Evolutionary conservation across 2,329 filamentous ascomycete species (phyloP).

Genomic region (Lojkania enalia): DNA sequence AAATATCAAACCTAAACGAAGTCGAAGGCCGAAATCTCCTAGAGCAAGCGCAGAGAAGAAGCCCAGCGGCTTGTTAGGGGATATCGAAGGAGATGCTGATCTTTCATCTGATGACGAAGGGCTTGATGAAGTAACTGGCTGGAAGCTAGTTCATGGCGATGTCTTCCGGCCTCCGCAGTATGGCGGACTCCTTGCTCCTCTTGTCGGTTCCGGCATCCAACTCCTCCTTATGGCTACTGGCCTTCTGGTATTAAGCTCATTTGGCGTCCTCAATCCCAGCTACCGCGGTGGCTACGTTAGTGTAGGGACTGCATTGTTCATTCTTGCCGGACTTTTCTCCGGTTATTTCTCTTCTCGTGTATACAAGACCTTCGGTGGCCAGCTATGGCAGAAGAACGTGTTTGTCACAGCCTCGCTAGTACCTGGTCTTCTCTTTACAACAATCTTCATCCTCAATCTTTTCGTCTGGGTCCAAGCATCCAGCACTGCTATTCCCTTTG

Average conservation of each 20-base stretch:
- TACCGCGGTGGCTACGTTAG: conserved; percentile 90
- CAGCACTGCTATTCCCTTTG: conserved; percentile 83
- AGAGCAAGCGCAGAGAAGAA: conserved; percentile 56
- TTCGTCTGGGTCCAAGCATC: conserved; percentile 91
- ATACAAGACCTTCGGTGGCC: conserved; percentile 80
- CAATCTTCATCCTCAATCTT: conserved; percentile 79
- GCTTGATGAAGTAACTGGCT: conserved; percentile 79
- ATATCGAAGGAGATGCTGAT: conserved; percentile 59
- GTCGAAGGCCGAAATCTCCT: conserved; percentile 51
- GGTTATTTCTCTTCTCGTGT: conserved; percentile 85
- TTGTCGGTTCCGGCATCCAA: conserved; percentile 85
- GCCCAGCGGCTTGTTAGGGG: conserved; percentile 63
- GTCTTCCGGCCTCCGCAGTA: conserved; percentile 76
- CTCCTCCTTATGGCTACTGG: conserved; percentile 79
- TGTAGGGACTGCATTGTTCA: conserved; percentile 79
- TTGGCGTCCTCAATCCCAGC: conserved; percentile 81
- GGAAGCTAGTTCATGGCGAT: conserved; percentile 88
- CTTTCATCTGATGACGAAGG: conserved; percentile 70
- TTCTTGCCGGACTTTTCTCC: conserved; percentile 81
- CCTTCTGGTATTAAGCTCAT: conserved; percentile 70
- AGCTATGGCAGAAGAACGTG: conserved; percentile 74
- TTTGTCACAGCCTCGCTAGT: conserved; percentile 74
- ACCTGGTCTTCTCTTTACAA: conserved; percentile 74
- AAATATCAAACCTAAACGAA: conserved; percentile 60
- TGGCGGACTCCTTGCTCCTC: conserved; percentile 74